phyloP scores from a whole-genome alignment of 306 rosid genomes.

The Leucaena leucocephala region DNA sequence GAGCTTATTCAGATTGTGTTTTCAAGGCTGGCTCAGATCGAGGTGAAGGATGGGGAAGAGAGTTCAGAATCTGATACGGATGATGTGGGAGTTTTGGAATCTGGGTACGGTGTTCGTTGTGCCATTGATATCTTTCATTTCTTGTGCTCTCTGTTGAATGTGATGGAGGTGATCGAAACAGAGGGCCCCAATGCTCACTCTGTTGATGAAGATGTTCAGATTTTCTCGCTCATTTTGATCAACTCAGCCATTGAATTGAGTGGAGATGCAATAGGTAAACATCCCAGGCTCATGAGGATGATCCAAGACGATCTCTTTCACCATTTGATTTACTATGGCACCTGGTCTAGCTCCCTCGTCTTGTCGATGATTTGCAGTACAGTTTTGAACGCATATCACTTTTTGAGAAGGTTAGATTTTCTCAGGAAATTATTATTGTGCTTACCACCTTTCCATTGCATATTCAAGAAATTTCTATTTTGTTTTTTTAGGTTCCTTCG shows the following conservation, averaged over 20 bases:
- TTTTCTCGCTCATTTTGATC: conserved; percentile 74
- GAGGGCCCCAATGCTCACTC: conserved; percentile 59
- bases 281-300: conserved; percentile 86
- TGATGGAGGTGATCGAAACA: conserved; percentile 56
- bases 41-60: conserved; percentile 40
- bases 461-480: not conserved
- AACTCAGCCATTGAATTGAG: conserved; percentile 79
- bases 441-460: not conserved
- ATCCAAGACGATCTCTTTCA: conserved; percentile 86
- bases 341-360: conserved; percentile 72
- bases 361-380: conserved; percentile 95
- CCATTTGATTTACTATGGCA: conserved; percentile 85
- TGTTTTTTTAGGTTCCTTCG: conserved; percentile 56
- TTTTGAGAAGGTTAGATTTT: conserved; percentile 68
- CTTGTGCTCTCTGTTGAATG: conserved; percentile 84
- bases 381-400: conserved; percentile 78
- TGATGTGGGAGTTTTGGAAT: conserved; percentile 43
- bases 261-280: conserved; percentile 74
- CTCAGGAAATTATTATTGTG: not conserved
- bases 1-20: conserved; percentile 77
- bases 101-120: conserved; percentile 68
- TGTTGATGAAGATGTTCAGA: conserved; percentile 82
- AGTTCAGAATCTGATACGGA: conserved; percentile 52
- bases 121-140: conserved; percentile 81
- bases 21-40: conserved; percentile 62